A percentile compares a stretch with the other conserved stretches of the same genome.
phyloP scores from a whole-genome alignment of 1,139 yeast species.

The Taphrina communis region DNA sequence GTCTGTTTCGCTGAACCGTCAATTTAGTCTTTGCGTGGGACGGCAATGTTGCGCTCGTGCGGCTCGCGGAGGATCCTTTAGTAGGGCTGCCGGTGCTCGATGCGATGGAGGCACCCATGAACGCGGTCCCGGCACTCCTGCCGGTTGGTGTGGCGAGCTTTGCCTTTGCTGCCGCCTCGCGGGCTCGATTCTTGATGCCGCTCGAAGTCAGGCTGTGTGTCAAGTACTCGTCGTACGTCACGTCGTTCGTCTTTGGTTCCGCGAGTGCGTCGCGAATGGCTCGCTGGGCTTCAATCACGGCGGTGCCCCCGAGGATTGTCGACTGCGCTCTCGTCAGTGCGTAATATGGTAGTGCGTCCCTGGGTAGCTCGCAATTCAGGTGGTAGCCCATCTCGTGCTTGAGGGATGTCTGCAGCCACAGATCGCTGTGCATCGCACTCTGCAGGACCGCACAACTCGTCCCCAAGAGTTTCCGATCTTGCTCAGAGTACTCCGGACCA shows the following conservation, averaged over 20 bases:
- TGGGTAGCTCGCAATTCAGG: too few species aligned
- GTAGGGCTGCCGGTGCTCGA: not conserved
- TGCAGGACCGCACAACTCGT: constrained; percentile 58
- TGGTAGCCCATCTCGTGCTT: constrained; percentile 66
- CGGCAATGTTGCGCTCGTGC: not conserved
- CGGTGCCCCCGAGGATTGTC: constrained; percentile 21
- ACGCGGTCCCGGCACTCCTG: not conserved
- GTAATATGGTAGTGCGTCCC: constrained; percentile 46
- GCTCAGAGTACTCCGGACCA: constrained; percentile 50
- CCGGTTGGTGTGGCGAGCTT: not conserved
- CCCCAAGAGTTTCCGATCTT: constrained; percentile 56
- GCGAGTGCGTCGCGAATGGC: constrained; percentile 11
- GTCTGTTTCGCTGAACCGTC: constrained; percentile 12
- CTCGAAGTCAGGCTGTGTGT: constrained; percentile 7
- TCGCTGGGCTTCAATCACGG: constrained; percentile 20
- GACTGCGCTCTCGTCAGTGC: not conserved
- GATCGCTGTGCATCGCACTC: constrained; percentile 58
- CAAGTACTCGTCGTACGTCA: constrained; percentile 23
- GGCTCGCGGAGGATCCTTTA: not conserved
- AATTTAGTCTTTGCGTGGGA: constrained; percentile 2
- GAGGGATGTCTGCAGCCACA: constrained; percentile 64
- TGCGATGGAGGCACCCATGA: not conserved
- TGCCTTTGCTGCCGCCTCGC: not conserved
- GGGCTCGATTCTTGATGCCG: constrained; percentile 19
- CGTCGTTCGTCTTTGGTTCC: constrained; percentile 1